A percentile compares a stretch with the other conserved stretches of the same genome.
Conservation (phyloP, 495 filamentous ascomycete genomes). For the Staphylotrichum longicolle region DNA sequence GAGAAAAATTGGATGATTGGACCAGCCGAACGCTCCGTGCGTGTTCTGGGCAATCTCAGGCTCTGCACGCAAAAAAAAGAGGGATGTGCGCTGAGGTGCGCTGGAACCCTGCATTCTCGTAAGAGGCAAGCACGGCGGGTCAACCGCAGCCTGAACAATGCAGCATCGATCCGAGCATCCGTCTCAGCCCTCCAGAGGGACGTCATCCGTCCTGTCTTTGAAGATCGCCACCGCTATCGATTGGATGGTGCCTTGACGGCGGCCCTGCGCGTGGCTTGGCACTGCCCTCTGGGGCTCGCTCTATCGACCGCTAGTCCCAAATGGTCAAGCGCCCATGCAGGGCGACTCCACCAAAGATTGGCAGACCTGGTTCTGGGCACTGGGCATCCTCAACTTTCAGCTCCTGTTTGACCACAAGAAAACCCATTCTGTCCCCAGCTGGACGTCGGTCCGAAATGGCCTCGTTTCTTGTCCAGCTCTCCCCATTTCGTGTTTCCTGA, state of each 20-base stretch:
- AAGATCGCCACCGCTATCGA: neutral
- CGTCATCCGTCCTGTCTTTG: neutral
- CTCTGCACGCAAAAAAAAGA: too few species aligned
- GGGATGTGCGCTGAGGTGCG: too few species aligned
- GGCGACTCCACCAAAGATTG: neutral
- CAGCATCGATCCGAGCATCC: neutral
- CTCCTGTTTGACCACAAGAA: neutral
- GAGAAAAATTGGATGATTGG: too few species aligned
- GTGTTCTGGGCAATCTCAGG: too few species aligned
- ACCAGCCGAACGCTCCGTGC: too few species aligned
- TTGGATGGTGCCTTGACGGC: neutral
- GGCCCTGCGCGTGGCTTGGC: neutral
- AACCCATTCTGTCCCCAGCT: neutral
- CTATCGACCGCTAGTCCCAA: conserved; percentile 10
- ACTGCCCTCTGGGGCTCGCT: neutral
- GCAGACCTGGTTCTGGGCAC: neutral
- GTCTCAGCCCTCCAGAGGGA: too few species aligned
- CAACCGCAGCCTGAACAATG: too few species aligned
- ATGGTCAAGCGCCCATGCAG: conserved; percentile 1
- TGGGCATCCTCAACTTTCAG: conserved; percentile 2
- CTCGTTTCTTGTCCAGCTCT: neutral
- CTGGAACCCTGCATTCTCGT: too few species aligned
- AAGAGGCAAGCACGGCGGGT: too few species aligned
- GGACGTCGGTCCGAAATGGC: neutral
- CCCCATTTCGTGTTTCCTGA: neutral